Percentiles rank a stretch among this genome's conserved stretches.
These are phyloP conservation scores for Escallonia rubra DNA, from an alignment of 129 eudicot species.

Conservation along the genomic window DNA sequence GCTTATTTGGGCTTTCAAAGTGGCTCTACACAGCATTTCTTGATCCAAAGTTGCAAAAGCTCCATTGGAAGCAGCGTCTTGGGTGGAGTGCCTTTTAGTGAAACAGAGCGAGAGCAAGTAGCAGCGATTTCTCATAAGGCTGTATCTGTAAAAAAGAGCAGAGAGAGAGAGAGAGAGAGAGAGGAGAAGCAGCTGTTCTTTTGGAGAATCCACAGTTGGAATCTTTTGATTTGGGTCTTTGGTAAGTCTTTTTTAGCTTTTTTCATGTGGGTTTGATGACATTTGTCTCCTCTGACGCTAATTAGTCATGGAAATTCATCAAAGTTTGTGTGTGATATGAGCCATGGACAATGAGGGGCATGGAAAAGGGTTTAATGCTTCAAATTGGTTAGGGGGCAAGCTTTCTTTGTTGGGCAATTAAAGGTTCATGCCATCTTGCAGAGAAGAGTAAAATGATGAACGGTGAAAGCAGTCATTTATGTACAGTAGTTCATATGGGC, in stretches of 20 bases:
- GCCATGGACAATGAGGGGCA: not conserved
- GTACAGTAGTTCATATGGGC: not conserved
- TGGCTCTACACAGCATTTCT: not conserved
- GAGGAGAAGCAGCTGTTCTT: not conserved
- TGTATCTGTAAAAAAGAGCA: too few species aligned
- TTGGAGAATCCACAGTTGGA: not conserved
- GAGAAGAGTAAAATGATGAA: not conserved
- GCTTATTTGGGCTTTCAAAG: not conserved
- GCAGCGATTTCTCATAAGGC: too few species aligned
- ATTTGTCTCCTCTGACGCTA: conserved; percentile 4
- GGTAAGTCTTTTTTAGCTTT: conserved; percentile 1
- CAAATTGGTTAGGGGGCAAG: not conserved
- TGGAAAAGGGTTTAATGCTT: not conserved
- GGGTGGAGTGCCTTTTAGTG: not conserved
- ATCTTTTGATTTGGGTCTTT: conserved; percentile 2
- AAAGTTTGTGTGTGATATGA: too few species aligned
- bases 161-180: not conserved
- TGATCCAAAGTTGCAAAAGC: not conserved
- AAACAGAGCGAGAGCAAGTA: not conserved
- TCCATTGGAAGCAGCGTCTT: not conserved
- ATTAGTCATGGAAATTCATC: conserved; percentile 8
- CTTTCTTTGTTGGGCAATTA: not conserved
- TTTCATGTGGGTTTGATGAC: conserved; percentile 7
- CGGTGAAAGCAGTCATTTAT: not conserved
- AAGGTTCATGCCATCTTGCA: not conserved